Evolutionary conservation across 768 basidiomycete genomes (phyloP).

Genomic region (Brasilioporus rufonigricans): DNA sequence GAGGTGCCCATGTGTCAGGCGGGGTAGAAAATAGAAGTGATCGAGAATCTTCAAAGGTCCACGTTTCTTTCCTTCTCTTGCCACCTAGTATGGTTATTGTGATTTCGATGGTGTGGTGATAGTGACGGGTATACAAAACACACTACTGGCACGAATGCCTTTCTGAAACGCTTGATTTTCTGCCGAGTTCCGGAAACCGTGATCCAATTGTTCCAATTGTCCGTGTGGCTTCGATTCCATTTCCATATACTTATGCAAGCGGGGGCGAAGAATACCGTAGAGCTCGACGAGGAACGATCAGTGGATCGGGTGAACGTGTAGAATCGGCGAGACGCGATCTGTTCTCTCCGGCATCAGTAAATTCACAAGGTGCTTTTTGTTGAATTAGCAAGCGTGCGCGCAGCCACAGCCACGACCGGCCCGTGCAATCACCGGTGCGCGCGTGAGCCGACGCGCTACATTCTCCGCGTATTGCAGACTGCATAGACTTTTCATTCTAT

Average conservation of each 20-base stretch:
- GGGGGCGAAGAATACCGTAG: slow-evolving; percentile 3
- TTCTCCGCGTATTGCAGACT: too few species aligned
- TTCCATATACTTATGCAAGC: neutral
- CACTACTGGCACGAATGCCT: neutral
- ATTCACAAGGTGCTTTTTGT: too few species aligned
- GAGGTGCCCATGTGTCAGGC: neutral
- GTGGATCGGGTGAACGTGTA: neutral
- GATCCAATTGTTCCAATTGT: neutral
- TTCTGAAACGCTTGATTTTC: neutral
- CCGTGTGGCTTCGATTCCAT: neutral
- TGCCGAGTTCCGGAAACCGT: neutral
- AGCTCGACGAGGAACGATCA: neutral
- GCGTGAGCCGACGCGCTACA: too few species aligned
- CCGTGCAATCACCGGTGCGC: too few species aligned
- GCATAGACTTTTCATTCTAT: too few species aligned
- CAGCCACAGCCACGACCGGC: too few species aligned
- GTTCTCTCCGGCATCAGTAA: neutral
- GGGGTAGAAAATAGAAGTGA: neutral
- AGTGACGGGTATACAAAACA: neutral
- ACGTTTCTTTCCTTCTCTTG: neutral
- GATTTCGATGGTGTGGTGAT: neutral
- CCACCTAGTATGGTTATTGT: neutral
- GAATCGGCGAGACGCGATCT: neutral
- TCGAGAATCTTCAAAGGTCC: neutral
- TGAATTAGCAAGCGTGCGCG: too few species aligned